Evolutionary conservation across 2,329 filamentous ascomycete genomes (phyloP).

Genomic region (Metarhizium sp.): DNA sequence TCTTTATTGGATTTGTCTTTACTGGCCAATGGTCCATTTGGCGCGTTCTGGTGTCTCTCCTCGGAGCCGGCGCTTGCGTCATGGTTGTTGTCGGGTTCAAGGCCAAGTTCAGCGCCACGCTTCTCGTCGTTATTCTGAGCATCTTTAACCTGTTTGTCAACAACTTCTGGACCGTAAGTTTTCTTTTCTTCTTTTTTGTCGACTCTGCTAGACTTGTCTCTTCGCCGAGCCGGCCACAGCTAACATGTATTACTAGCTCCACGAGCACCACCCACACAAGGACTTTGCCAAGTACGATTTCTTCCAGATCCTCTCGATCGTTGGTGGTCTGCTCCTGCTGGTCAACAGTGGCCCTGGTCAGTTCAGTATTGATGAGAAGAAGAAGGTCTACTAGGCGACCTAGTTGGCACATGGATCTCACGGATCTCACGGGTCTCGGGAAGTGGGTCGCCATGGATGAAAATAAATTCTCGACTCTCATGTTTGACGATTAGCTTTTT

Average conservation of each 20-base stretch:
- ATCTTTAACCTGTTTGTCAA: conserved; percentile 96
- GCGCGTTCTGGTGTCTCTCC: conserved; percentile 71
- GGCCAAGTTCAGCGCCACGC: conserved; percentile 95
- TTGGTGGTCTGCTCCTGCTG: conserved; percentile 88
- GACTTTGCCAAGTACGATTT: conserved; percentile 99
- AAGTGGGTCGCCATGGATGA: conserved; percentile 2
- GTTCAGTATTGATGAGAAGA: conserved; percentile 99
- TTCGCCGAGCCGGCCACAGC: background rate
- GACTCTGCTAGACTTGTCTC: too few species aligned
- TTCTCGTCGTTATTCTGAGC: conserved; percentile 90
- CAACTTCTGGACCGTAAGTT: conserved; percentile 97
- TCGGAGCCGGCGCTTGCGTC: conserved; percentile 85
- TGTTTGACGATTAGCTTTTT: conserved; percentile 1
- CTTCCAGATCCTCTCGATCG: conserved; percentile 98
- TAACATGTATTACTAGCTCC: conserved; percentile 50
- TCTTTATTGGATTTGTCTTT: conserved; percentile 95
- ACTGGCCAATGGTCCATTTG: conserved; percentile 87
- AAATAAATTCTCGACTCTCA: conserved; percentile 9
- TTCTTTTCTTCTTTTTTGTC: background rate
- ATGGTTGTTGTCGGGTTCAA: conserved; percentile 99
- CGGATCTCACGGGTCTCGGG: background rate
- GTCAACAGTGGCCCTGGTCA: conserved; percentile 98
- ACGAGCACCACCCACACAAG: conserved; percentile 97
- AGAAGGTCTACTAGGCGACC: conserved; percentile 82
- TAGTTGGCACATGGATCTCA: background rate